phyloP scores from a whole-genome alignment of 2,329 filamentous ascomycete species.

The Chlorencoelia australis region DNA sequence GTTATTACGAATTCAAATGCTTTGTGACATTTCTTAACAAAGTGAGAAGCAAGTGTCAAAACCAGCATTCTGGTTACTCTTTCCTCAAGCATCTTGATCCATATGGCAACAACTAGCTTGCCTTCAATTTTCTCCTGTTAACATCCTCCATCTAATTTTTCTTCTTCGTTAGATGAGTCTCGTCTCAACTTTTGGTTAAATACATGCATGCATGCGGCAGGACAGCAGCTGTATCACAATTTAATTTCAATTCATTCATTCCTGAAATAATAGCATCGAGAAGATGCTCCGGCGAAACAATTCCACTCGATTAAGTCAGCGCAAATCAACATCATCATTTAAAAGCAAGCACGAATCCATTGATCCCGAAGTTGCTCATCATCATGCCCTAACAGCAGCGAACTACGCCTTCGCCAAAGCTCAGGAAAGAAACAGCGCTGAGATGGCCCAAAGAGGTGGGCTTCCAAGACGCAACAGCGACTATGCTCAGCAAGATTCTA shows the following conservation, averaged over 20 bases:
- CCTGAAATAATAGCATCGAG: constrained; percentile 12
- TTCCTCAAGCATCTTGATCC: too few species aligned
- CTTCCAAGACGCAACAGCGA: constrained; percentile 10
- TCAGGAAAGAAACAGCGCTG: constrained; percentile 32
- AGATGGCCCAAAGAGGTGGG: constrained; percentile 27
- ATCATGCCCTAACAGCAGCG: constrained; percentile 54
- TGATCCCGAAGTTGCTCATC: constrained; percentile 38
- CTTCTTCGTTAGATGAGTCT: constrained; percentile 27
- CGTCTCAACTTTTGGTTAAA: constrained; percentile 26
- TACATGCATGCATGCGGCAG: constrained; percentile 14
- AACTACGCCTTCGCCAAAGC: constrained; percentile 47
- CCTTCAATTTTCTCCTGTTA: too few species aligned
- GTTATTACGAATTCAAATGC: too few species aligned
- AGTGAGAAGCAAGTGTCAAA: too few species aligned
- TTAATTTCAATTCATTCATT: constrained; percentile 20
- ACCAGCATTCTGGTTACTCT: too few species aligned
- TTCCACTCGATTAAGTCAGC: constrained; percentile 36
- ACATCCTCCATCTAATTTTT: constrained; percentile 27
- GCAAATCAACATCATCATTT: constrained; percentile 44
- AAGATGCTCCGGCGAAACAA: constrained; percentile 32
- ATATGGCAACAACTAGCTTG: too few species aligned
- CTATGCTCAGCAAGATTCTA: constrained; percentile 15
- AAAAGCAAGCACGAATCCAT: constrained; percentile 40
- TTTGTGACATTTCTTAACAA: too few species aligned
- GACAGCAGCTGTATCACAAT: constrained; percentile 21